Conservation (phyloP, 140 eudicot species). For the Flaveria floridana region DNA sequence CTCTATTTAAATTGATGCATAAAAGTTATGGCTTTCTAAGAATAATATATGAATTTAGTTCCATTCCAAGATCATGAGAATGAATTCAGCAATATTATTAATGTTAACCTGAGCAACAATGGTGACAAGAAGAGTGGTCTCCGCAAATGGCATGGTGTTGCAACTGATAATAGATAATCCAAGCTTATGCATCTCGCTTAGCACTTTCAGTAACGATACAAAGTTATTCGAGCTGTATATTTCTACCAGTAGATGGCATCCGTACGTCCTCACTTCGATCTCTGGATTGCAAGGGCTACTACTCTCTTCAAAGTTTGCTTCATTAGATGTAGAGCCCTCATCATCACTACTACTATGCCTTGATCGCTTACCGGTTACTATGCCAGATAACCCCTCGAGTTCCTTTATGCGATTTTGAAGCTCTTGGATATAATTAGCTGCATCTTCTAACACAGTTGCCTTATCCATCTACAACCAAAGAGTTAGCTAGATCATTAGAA, state of each 20-base stretch:
- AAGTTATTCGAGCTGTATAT: slow-evolving; percentile 41
- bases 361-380: slow-evolving; percentile 20
- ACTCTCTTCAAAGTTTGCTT: slow-evolving; percentile 36
- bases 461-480: slow-evolving; percentile 52
- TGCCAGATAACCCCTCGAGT: slow-evolving; percentile 43
- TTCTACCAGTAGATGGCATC: slow-evolving; percentile 39
- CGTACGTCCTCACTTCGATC: slow-evolving; percentile 38
- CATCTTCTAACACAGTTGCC: slow-evolving; percentile 57
- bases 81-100: not conserved
- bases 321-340: slow-evolving; percentile 35
- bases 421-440: slow-evolving; percentile 49
- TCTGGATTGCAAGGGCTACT: slow-evolving; percentile 29
- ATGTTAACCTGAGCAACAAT: slow-evolving; percentile 52
- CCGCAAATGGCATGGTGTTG: slow-evolving; percentile 49
- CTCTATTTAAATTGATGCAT: no score
- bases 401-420: slow-evolving; percentile 51
- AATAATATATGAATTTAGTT: not conserved
- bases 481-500: not conserved
- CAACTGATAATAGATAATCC: slow-evolving; percentile 39
- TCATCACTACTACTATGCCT: slow-evolving; percentile 35
- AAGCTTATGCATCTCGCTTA: slow-evolving; percentile 46
- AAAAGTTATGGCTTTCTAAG: no score
- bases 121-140: slow-evolving; percentile 44
- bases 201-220: slow-evolving; percentile 35
- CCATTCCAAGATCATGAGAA: not conserved